phyloP scores from a whole-genome alignment of 176 grass and related monocot genomes.

The Zoysia japonica region DNA sequence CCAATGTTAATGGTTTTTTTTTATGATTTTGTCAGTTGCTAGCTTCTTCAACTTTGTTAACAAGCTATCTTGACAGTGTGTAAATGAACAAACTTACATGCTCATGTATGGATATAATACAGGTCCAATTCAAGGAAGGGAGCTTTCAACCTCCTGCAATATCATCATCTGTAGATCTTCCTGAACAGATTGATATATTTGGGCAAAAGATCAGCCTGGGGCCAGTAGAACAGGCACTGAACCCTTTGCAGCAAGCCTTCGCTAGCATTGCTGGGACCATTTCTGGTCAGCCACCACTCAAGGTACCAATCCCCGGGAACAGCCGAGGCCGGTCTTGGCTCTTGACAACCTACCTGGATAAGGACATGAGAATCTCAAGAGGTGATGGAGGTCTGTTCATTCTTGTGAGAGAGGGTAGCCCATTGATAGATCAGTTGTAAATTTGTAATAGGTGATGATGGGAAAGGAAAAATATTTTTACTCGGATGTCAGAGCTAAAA shows the following conservation, averaged over 20 bases:
- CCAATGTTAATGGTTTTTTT: background rate
- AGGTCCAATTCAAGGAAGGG: constrained; percentile 95
- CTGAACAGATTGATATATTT: constrained; percentile 71
- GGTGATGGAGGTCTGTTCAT: constrained; percentile 88
- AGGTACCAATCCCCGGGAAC: constrained; percentile 61
- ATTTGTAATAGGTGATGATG: constrained; percentile 32
- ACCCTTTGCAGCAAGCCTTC: constrained; percentile 65
- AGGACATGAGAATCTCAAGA: constrained; percentile 88
- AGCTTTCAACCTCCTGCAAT: constrained; percentile 71
- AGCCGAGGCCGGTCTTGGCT: constrained; percentile 72
- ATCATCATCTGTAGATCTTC: constrained; percentile 67
- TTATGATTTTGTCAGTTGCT: background rate
- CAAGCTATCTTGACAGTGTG: background rate
- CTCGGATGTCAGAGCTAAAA: background rate
- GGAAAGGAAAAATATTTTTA: background rate
- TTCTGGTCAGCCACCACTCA: constrained; percentile 83
- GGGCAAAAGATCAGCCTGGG: constrained; percentile 81
- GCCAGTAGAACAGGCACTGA: constrained; percentile 59
- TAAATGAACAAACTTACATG: constrained; percentile 6
- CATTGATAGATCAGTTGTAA: constrained; percentile 64
- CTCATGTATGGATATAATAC: background rate
- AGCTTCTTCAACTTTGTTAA: background rate
- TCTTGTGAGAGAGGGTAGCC: constrained; percentile 83
- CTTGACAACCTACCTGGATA: constrained; percentile 87
- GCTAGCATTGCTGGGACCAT: constrained; percentile 65